Base-by-base conservation (phyloP, 805 yeast genomes). In the Yarrowia sp. region DNA sequence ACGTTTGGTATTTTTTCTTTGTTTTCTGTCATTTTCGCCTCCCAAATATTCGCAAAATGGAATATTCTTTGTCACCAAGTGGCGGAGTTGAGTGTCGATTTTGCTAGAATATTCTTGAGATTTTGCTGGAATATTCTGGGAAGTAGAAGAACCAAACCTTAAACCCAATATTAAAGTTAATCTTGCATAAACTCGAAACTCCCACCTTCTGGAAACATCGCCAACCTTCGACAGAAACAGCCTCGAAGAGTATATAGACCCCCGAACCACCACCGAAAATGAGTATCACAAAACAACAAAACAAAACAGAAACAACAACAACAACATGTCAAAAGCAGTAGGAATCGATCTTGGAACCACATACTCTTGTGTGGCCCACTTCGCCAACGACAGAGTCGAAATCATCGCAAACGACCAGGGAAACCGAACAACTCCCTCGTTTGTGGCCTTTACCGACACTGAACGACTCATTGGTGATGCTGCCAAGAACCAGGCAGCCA, bases 341-440 rank as follows among this genome's bases (percentile, higher is more conserved):
- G 91, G 96, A 80, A 90, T 90, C 78, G 96, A 90, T 84, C 88
- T 92, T 83, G 97, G 98, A 76, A 92, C 98, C 69, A 92, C 98
- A 8, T 92, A 92, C 84, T 92, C 97, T 14, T 92, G 97, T 85
- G 98, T 92, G 68, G 98, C 96, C 72, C 90, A 84, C 77, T 86
- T 83, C 77, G 77, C 86, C 51, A 87, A 88, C 72, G 93, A 89
- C 75, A 82, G 96, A 72, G 97, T 92, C 68, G 97, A 92, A 75
- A 92, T 92, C 74, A 86, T 92, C 73, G 96, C 97, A 72, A 92
- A 92, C 75, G 97, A 92, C 78, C 97, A 92, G 82, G 98, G 98
- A 83, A 92, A 92, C 83, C 88, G 97, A 83, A 92, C 96, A 67
- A 92, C 97, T 17, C 97, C 97, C 33, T 91, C 97, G 41, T 92